Conservation (phyloP, 2,329 filamentous ascomycete species). For the Juglanconis oblonga region DNA sequence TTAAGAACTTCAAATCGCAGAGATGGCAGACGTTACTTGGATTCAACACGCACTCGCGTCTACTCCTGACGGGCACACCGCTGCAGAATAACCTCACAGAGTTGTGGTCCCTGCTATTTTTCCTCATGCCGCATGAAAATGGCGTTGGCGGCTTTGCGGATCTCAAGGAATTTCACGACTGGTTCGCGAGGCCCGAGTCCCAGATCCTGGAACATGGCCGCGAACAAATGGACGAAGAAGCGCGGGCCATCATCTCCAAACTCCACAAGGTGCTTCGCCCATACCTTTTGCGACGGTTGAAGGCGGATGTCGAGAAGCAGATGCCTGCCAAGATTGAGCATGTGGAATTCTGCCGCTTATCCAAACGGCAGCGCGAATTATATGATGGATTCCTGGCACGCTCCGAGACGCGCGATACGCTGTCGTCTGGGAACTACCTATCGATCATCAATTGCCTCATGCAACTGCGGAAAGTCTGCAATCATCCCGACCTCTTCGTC, state of each 20-base stretch:
- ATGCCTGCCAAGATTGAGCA: conserved; percentile 99
- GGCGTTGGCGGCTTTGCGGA: conserved; percentile 89
- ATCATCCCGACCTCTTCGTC: conserved; percentile 95
- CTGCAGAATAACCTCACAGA: conserved; percentile 96
- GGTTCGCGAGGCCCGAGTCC: conserved; percentile 92
- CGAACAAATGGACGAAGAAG: conserved; percentile 91
- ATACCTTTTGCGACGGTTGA: conserved; percentile 84
- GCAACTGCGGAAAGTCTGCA: conserved; percentile 97
- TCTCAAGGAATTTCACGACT: conserved; percentile 92
- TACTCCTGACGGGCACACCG: conserved; percentile 90
- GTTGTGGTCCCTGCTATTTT: conserved; percentile 94
- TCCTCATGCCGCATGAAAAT: conserved; percentile 88
- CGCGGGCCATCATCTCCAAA: conserved; percentile 85
- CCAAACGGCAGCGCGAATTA: conserved; percentile 89
- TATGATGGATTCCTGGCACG: conserved; percentile 96
- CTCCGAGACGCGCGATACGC: conserved; percentile 81
- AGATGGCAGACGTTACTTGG: conserved; percentile 93
- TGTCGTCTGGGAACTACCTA: conserved; percentile 91
- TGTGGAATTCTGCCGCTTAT: conserved; percentile 91
- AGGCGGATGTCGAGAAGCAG: conserved; percentile 97
- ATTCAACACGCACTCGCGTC: conserved; percentile 83
- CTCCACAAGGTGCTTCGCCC: conserved; percentile 91
- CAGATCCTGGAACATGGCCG: conserved; percentile 94
- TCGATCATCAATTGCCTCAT: conserved; percentile 98
- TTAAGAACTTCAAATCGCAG: conserved; percentile 98